Base-by-base conservation (phyloP, 176 grass and related monocot species). In the Carex cristatella region DNA sequence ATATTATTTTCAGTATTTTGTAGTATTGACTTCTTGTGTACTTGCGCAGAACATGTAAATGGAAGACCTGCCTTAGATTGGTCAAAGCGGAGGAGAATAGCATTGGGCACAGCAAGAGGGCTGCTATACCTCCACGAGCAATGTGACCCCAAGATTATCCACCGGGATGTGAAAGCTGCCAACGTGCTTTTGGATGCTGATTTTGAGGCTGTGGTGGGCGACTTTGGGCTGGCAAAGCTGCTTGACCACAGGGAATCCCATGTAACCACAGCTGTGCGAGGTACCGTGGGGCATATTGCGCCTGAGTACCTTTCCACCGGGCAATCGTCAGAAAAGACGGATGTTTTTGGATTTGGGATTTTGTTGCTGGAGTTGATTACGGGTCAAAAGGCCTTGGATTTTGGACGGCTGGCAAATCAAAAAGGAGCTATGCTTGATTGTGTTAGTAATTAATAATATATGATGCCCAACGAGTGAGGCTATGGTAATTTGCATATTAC, bases 121-220 rank as follows among this genome's bases (percentile, higher is more conserved):
- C 64, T 97, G 9, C 30, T 91, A 19, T 94, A 94, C 81, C 81
- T 97, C 79, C 95, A 97, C 23, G 94, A 94, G 33, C 89, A 91
- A 48, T 97, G 94, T 75, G 92, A 94, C 58, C 91, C 87, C 38
- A 97, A 90, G 64, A 97, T 97, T 66, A 94, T 94, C 35, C 94
- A 94, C 74, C 66, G 94, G 7, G 94, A 97, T 70, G 94, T 97
- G 82, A 97, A 97, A 88, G 94, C 86, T n/a, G 90, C 87, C 11
- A 97, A 97, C 1, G 28, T 94, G 85, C 95, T 97, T 51, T 92
- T 97, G 28, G 95, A 94, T 83, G 89, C 90, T 63, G 66, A 87
- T 90, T 74, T 94, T 31, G 92, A 97, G 85, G 92, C 95, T 10
- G 61, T 94, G 63, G 92, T 97, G 53, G 91, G 92, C 1, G 92